Conservation (phyloP, 2,329 filamentous ascomycete species). For the Pestalotiopsis sp. region DNA sequence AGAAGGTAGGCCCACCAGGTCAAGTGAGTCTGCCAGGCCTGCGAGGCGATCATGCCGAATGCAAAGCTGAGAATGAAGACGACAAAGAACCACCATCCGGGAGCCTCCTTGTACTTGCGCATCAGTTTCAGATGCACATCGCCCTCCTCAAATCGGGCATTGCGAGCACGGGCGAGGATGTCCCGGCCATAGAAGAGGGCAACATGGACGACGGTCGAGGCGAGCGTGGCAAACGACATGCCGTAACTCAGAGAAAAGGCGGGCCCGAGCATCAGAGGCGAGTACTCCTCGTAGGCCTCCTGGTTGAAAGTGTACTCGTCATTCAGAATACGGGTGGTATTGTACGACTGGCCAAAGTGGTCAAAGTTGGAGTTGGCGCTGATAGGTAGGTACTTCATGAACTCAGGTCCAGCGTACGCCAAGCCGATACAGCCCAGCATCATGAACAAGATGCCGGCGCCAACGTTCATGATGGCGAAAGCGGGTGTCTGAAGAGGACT, state of each 20-base stretch:
- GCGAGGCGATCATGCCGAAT: slow-evolving; percentile 41
- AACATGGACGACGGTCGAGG: slow-evolving; percentile 54
- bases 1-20: slow-evolving; percentile 45
- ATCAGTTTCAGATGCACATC: slow-evolving; percentile 59
- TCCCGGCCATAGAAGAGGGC: slow-evolving; percentile 54
- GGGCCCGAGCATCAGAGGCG: slow-evolving; percentile 53
- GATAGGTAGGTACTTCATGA: slow-evolving; percentile 44
- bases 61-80: slow-evolving; percentile 52
- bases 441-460: slow-evolving; percentile 52
- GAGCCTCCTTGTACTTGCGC: slow-evolving; percentile 55
- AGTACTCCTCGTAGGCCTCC: slow-evolving; percentile 45
- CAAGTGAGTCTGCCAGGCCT: slow-evolving; percentile 41
- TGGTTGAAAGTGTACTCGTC: slow-evolving; percentile 43
- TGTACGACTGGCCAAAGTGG: slow-evolving; percentile 47
- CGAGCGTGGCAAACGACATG: slow-evolving; percentile 57
- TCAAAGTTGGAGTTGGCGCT: slow-evolving; percentile 54
- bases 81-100: slow-evolving; percentile 57
- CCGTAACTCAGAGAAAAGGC: slow-evolving; percentile 59
- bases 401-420: slow-evolving; percentile 49
- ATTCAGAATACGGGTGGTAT: slow-evolving; percentile 46
- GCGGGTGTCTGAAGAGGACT: slow-evolving; percentile 54
- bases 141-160: slow-evolving; percentile 39
- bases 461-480: slow-evolving; percentile 58
- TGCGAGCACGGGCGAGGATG: slow-evolving; percentile 40
- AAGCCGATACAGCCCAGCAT: slow-evolving; percentile 43